Evolutionary conservation across 805 yeast genomes (phyloP).

Genomic region (Kodamaea leandrae): DNA sequence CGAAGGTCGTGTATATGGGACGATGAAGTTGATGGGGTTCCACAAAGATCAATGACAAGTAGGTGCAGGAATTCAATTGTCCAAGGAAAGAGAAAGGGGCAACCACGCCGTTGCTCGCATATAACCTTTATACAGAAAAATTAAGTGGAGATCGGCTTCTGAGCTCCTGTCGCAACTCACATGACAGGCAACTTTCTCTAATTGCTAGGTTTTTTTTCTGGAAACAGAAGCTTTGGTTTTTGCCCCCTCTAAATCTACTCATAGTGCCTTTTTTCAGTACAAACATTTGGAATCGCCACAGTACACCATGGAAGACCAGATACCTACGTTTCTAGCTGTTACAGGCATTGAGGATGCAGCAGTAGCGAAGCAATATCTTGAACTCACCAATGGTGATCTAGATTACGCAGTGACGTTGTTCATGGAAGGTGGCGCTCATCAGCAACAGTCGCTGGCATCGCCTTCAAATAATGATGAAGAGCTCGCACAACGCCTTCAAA

Average conservation of each 20-base stretch:
- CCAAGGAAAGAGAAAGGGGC: background rate
- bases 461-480: slow-evolving; percentile 42
- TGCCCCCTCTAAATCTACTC: background rate
- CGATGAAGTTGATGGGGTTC: too few species aligned
- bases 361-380: slow-evolving; percentile 72
- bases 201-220: too few species aligned
- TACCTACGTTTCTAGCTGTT: slow-evolving; percentile 77
- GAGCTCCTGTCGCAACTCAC: too few species aligned
- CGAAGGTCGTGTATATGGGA: background rate
- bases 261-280: background rate
- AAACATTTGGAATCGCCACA: background rate
- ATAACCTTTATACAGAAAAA: too few species aligned
- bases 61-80: background rate
- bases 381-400: slow-evolving; percentile 71
- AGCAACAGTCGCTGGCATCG: slow-evolving; percentile 5
- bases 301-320: slow-evolving; percentile 42
- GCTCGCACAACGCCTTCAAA: slow-evolving; percentile 60
- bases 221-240: background rate
- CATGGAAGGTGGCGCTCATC: slow-evolving; percentile 31
- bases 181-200: too few species aligned
- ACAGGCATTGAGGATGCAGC: slow-evolving; percentile 70
- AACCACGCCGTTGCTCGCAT: too few species aligned
- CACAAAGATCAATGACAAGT: background rate
- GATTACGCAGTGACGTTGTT: slow-evolving; percentile 83
- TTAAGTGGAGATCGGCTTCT: too few species aligned